Evolutionary conservation across 768 basidiomycete genomes (phyloP).

Genomic region (Lactarius akahatsu): DNA sequence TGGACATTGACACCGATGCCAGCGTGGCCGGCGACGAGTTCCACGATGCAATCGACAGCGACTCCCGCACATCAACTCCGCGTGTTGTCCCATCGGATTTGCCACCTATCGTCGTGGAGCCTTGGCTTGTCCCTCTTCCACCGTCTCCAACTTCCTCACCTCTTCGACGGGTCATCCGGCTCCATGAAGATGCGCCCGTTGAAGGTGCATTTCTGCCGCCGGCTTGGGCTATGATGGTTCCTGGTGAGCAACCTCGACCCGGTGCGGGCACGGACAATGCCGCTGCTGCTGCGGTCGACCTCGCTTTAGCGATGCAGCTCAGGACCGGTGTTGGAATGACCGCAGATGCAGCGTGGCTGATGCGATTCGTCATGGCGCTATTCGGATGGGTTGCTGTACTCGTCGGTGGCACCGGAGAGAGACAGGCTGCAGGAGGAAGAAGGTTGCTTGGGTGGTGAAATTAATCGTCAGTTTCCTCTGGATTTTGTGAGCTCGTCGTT

Average conservation of each 20-base stretch:
- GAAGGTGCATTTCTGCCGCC: slow-evolving; percentile 14
- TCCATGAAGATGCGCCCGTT: slow-evolving; percentile 15
- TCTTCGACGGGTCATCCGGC: slow-evolving; percentile 29
- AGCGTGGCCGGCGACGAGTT: slow-evolving; percentile 15
- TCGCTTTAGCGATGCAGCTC: slow-evolving; percentile 77
- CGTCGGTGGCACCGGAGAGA: slow-evolving; percentile 31
- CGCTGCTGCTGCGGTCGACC: slow-evolving; percentile 46
- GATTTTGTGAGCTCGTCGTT: neutral
- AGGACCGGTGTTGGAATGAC: slow-evolving; percentile 68
- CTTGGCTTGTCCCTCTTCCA: slow-evolving; percentile 29
- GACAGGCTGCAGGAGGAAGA: slow-evolving; percentile 13
- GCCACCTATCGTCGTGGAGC: slow-evolving; percentile 26
- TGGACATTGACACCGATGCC: slow-evolving; percentile 18
- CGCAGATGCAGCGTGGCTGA: slow-evolving; percentile 77
- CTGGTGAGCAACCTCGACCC: slow-evolving; percentile 26
- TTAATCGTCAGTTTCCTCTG: neutral
- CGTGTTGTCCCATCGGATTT: neutral
- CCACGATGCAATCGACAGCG: slow-evolving; percentile 8
- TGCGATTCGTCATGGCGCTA: slow-evolving; percentile 74
- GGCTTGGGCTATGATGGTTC: slow-evolving; percentile 18
- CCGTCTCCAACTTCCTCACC: slow-evolving; percentile 28
- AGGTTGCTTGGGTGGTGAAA: slow-evolving; percentile 17
- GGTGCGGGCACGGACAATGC: slow-evolving; percentile 41
- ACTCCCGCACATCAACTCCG: neutral
- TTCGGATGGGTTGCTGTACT: slow-evolving; percentile 76